Percentiles rank a stretch among this genome's conserved stretches.
phyloP scores from a whole-genome alignment of 1,284 basidiomycete species.

The Ceratobasidium sp. region DNA sequence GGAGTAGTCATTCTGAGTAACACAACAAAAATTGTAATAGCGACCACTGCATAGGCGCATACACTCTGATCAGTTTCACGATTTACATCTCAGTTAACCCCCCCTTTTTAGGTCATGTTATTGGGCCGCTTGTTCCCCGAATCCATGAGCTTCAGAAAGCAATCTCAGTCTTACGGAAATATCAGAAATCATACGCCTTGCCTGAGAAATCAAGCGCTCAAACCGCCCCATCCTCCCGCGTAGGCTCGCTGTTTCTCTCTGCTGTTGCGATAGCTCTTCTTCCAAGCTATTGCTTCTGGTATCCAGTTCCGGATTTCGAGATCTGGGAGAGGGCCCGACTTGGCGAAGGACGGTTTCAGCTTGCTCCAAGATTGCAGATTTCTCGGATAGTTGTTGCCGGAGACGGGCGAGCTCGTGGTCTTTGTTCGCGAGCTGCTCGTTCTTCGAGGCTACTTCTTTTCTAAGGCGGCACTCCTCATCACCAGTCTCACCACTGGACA shows the following conservation, averaged over 20 bases:
- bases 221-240: neutral
- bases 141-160: too few species aligned
- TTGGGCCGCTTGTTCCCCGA: neutral
- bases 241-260: neutral
- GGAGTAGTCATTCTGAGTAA: too few species aligned
- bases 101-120: too few species aligned
- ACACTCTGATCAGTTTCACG: too few species aligned
- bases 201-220: neutral
- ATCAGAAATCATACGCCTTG: neutral
- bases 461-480: neutral
- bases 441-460: neutral
- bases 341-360: neutral
- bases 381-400: neutral
- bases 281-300: neutral
- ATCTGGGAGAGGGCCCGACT: neutral
- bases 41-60: too few species aligned
- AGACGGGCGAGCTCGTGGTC: slow-evolving; percentile 1
- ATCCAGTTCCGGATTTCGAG: neutral
- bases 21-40: too few species aligned
- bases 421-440: neutral
- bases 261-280: neutral
- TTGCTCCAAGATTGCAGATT: neutral
- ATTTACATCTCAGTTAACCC: too few species aligned
- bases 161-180: neutral
- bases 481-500: neutral